These are phyloP conservation scores for Ophiostoma sp. DNA, from an alignment of 2,329 filamentous ascomycete species.

Conservation along the genomic window DNA sequence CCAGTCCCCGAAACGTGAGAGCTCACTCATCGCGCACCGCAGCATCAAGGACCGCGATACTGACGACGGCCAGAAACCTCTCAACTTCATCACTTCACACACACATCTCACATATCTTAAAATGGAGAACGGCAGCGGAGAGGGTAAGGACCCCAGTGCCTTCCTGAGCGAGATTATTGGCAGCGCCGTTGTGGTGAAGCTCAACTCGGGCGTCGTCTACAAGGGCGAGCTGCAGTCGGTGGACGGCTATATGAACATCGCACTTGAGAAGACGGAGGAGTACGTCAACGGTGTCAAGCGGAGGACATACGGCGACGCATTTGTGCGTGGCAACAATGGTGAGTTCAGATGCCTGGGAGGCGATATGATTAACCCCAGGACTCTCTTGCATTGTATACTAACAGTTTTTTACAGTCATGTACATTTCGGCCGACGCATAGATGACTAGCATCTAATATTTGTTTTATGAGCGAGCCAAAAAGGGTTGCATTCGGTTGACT, in stretches of 20 bases:
- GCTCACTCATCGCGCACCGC: neutral
- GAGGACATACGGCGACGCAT: conserved; percentile 87
- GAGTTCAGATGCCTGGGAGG: conserved; percentile 41
- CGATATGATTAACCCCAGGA: neutral
- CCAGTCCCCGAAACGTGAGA: neutral
- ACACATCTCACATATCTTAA: neutral
- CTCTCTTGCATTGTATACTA: conserved; percentile 22
- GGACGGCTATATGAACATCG: conserved; percentile 99
- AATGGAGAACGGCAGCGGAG: conserved; percentile 70
- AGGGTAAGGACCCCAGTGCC: conserved; percentile 88
- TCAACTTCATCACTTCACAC: neutral
- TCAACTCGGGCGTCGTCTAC: conserved; percentile 98
- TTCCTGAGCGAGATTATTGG: conserved; percentile 95
- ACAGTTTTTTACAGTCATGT: conserved; percentile 58
- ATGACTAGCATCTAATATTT: neutral
- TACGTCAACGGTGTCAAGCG: conserved; percentile 82
- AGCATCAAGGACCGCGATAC: neutral
- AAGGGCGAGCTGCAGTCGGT: conserved; percentile 96
- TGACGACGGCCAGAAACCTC: neutral
- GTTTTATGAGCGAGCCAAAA: neutral
- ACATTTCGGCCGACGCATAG: conserved; percentile 64
- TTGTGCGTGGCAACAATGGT: conserved; percentile 94
- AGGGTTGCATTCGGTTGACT: too few species aligned
- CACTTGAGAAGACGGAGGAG: conserved; percentile 92
- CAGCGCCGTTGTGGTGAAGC: conserved; percentile 89